Evolutionary conservation across 305 asterid species (phyloP), one percentile per base, ranked within the genome.

Genomic region (Fraxinus floribunda): DNA sequence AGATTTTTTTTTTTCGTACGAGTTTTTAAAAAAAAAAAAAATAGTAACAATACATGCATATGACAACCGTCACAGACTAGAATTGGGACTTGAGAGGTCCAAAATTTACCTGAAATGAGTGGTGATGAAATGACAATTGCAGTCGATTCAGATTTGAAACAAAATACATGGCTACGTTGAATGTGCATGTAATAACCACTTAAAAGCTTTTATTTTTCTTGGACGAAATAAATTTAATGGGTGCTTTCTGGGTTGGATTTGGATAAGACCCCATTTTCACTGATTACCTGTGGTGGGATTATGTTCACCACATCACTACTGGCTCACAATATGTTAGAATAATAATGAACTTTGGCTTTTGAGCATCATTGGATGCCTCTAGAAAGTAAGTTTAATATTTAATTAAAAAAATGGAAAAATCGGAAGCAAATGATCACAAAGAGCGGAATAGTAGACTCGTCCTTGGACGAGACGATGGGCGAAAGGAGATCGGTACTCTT

Each of bases 151-250:
- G 35, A 78, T 79, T 9, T 36, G 76, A 16, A 39, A 78, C 36
- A 79, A 80, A 20, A 64, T 55, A 82, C 46, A 72, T 79, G 83
- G 72, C 22, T 16, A 29, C 57, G 36, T 36, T 60, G 71, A 36
- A 79, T 11, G 64, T 71, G 80, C 79, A 71, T 76, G 52, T 46
- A 52, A 49, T 35, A 68, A 49, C 84, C 90, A 85, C 78, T 86
- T 71, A 80, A 76, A 76, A 84, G 80, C 83, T 73, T 81, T 74
- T 13, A 57, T 78, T 70, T 81, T 29, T 34, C 75, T 32, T 35
- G 71, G 26, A 82, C 39, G 34, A 29, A 29, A 68, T 9, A 68
- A 68, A 68, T 9, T 68, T 26, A 11, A 18, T 11, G 38, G 75
- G 8, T 16, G 36, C 81, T 49, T 32, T 55, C 20, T 29, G 29